Evolutionary conservation across 208 protist species (phyloP), one percentile per base, ranked within the genome.

Genomic region (Trypanosoma boissoni): DNA sequence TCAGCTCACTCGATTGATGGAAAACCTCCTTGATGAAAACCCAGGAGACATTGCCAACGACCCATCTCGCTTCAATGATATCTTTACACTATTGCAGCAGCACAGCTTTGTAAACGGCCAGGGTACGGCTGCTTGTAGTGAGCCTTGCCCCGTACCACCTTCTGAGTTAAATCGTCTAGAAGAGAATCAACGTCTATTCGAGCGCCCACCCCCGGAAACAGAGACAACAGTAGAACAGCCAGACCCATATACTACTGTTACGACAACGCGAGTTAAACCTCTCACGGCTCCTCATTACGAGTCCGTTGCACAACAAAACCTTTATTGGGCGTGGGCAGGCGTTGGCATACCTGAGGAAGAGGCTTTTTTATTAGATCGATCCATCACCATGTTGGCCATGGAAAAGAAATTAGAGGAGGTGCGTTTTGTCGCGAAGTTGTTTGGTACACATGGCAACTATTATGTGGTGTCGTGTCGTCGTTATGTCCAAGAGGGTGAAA

Each of bases 371-470:
- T 69, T 96, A 5, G 88, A 96, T 37, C 83, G 87, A 51, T 88
- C 84, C 57, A 89, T 97, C 64, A 92, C 88, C 9, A 82, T 80
- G n/a, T 73, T 97, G 16, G 83, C 87, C 23, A 87, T 89, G 80
- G 76, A 88, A 48, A 94, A 92, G 58, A 74, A 86, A 26, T 55
- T 97, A 44, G 45, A 86, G 18, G 84, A 95, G 18, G 78, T 96
- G 42, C 80, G 82, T 39, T 97, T 97, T 59, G 85, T 91, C 29
- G 93, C 91, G 36, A 95, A 95, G 36, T 89, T 97, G 27, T 92
- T 95, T 65, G 93, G 93, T 12, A 85, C 74, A 18, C 26, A 68
- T 18, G 59, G 68, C 8, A 81, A 96, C 69, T 97, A 97, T 71
- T 86, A 85, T 48, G 58, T 96, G 29, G 60, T 94, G 31, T 85